Evolutionary conservation across 371 early-diverging fungal species (phyloP), one percentile per base, ranked within the genome.

Genomic region (Mortierella sp.): DNA sequence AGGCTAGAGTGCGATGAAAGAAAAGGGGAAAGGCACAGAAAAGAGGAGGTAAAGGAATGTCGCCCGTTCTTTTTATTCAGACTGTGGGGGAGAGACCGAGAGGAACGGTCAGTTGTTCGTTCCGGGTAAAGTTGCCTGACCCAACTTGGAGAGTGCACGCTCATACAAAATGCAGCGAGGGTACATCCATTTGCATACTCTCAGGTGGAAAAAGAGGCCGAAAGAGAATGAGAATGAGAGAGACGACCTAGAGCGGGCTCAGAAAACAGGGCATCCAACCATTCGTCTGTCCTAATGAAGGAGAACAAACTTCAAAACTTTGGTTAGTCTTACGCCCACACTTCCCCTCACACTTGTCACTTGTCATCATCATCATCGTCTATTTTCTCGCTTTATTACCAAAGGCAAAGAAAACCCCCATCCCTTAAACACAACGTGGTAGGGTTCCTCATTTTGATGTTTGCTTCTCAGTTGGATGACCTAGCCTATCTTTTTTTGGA

Each of bases 391-490:
- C 28, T 28, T 11, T 28, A 58, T 28, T 58, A 14, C 28, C 58
- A 58, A 58, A 28, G 28, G 16, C 13, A 14, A 58, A 19, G 34
- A 31, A 31, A 26, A 31, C 28, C 5, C 42, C 5, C 42, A 11
- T 28, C 60, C 16, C 14, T 60, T 28, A 28, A 16, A 60, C 60
- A 60, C 60, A 31, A 60, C 14, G 26, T 1, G 28, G 16, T 14
- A 63, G 63, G 65, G 65, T 38, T 65, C 65, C 21, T 68, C 24
- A 21, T 68, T 38, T 68, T 68, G 68, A 68, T 24, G 2, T 68
- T 21, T 38, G 21, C 14, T 42, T 21, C n/a, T n/a, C n/a, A n/a
- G 21, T 60, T 0, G 26, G 31, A 10, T 28, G 55, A n/a, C 8
- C 31, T 28, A 16, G 63, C 28, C 11, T 16, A 3, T 19, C 16